Percentiles rank a stretch among this genome's conserved stretches.
phyloP scores from a whole-genome alignment of 805 yeast species.

The Saturnispora ahearnii region DNA sequence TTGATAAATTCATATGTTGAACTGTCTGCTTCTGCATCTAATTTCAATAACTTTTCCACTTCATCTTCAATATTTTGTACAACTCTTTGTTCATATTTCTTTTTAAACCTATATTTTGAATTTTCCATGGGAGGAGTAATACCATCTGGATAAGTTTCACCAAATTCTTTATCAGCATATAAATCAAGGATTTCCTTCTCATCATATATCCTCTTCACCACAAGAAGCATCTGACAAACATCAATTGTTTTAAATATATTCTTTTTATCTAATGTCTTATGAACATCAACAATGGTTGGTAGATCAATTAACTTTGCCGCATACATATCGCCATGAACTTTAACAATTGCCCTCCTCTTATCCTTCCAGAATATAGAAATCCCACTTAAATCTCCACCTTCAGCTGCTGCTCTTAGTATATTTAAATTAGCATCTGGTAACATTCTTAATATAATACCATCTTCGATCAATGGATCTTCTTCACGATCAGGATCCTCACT shows the following conservation, averaged over 20 bases:
- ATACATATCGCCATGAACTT: slow-evolving; percentile 59
- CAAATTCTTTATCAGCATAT: slow-evolving; percentile 31
- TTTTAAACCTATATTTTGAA: slow-evolving; percentile 62
- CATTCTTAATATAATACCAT: slow-evolving; percentile 73
- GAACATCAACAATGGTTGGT: slow-evolving; percentile 81
- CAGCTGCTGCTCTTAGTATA: slow-evolving; percentile 65
- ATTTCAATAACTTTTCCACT: slow-evolving; percentile 64
- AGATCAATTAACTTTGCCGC: slow-evolving; percentile 82
- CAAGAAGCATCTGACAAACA: slow-evolving; percentile 74
- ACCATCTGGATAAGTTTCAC: slow-evolving; percentile 60
- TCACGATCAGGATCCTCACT: slow-evolving; percentile 94
- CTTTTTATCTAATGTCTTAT: slow-evolving; percentile 82
- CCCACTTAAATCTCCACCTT: slow-evolving; percentile 61
- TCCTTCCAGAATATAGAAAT: slow-evolving; percentile 78
- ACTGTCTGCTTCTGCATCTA: slow-evolving; percentile 80
- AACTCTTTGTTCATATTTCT: slow-evolving; percentile 58
- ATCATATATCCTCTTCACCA: slow-evolving; percentile 42
- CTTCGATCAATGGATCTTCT: slow-evolving; percentile 88
- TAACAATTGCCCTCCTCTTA: slow-evolving; percentile 65
- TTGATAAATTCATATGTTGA: slow-evolving; percentile 69
- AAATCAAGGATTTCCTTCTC: slow-evolving; percentile 40
- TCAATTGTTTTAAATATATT: slow-evolving; percentile 83
- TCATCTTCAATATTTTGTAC: slow-evolving; percentile 70
- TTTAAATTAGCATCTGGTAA: slow-evolving; percentile 61
- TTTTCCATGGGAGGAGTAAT: slow-evolving; percentile 72